Percentiles rank a stretch among this genome's conserved stretches.
phyloP scores from a whole-genome alignment of 805 yeast species.

The Cyberlindnera mrakii region DNA sequence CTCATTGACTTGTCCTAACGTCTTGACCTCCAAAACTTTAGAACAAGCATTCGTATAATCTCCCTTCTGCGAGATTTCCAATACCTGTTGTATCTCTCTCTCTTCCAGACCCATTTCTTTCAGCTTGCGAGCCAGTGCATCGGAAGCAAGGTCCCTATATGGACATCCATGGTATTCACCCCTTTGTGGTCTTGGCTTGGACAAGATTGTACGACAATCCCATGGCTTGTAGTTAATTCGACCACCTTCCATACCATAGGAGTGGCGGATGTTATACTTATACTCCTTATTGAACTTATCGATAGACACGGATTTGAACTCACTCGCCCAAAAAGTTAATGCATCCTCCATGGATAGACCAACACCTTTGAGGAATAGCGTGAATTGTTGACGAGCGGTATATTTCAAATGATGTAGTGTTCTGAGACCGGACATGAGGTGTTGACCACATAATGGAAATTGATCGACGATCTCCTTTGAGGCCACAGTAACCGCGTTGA shows the following conservation, averaged over 20 bases:
- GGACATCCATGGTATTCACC: conserved; percentile 91
- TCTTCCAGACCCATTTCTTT: conserved; percentile 61
- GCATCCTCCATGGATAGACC: conserved; percentile 89
- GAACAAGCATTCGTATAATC: conserved; percentile 87
- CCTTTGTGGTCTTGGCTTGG: conserved; percentile 61
- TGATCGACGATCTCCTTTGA: conserved; percentile 49
- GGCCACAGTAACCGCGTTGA: conserved; percentile 59
- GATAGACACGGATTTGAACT: conserved; percentile 55
- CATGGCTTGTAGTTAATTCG: conserved; percentile 80
- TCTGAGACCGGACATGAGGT: conserved; percentile 56
- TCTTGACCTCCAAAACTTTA: conserved; percentile 74
- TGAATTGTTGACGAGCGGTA: conserved; percentile 79
- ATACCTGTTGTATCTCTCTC: conserved; percentile 49
- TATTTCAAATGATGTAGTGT: conserved; percentile 70
- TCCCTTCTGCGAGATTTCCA: conserved; percentile 61
- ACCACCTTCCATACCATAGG: conserved; percentile 88
- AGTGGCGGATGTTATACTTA: conserved; percentile 80
- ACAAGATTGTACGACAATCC: conserved; percentile 74
- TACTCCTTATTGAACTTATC: conserved; percentile 87
- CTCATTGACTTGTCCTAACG: conserved; percentile 36
- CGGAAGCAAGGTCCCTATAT: conserved; percentile 68
- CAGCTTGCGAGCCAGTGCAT: conserved; percentile 51
- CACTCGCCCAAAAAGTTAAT: conserved; percentile 71
- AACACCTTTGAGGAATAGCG: conserved; percentile 80
- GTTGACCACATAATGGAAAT: conserved; percentile 78